Evolutionary conservation across 2,329 filamentous ascomycete genomes (phyloP).

Genomic region (Neocatenulostroma microsporum): DNA sequence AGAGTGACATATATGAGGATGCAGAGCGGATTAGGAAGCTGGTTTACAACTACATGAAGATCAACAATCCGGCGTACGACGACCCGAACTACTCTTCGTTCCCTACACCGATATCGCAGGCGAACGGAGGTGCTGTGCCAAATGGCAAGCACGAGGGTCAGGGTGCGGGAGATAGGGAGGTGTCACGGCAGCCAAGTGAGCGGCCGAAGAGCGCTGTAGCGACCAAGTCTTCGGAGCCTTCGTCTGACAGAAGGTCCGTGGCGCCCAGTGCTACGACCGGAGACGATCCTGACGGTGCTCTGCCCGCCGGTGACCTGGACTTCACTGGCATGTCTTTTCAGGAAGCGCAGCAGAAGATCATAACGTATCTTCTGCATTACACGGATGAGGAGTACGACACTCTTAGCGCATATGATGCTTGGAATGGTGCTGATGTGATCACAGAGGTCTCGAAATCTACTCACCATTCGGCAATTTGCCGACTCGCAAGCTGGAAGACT

Average conservation of each 20-base stretch:
- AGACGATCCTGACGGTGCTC: slow-evolving; percentile 12
- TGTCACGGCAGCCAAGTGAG: slow-evolving; percentile 13
- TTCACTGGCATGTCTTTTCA: slow-evolving; percentile 72
- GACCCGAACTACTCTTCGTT: slow-evolving; percentile 60
- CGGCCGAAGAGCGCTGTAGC: slow-evolving; percentile 7
- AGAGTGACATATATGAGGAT: slow-evolving; percentile 67
- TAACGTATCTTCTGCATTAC: slow-evolving; percentile 62
- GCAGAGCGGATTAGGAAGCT: slow-evolving; percentile 81
- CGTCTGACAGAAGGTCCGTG: slow-evolving; percentile 24
- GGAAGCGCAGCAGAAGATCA: slow-evolving; percentile 76
- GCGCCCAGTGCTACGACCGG: slow-evolving; percentile 21
- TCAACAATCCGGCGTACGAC: slow-evolving; percentile 74
- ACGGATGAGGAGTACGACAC: slow-evolving; percentile 62
- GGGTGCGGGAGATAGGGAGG: slow-evolving; percentile 18
- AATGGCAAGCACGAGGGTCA: slow-evolving; percentile 14
- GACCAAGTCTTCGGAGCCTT: slow-evolving; percentile 20
- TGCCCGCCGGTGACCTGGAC: slow-evolving; percentile 26
- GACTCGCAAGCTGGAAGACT: slow-evolving; percentile 67
- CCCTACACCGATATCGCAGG: slow-evolving; percentile 62
- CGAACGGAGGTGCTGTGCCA: slow-evolving; percentile 22
- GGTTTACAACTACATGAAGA: slow-evolving; percentile 79
- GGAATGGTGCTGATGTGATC: slow-evolving; percentile 6
- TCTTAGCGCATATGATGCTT: too few relatives aligned
- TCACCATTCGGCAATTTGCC: slow-evolving; percentile 73
- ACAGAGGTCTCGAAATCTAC: slow-evolving; percentile 58